phyloP scores from a whole-genome alignment of 2,329 filamentous ascomycete species.

The Cercospora sesami region DNA sequence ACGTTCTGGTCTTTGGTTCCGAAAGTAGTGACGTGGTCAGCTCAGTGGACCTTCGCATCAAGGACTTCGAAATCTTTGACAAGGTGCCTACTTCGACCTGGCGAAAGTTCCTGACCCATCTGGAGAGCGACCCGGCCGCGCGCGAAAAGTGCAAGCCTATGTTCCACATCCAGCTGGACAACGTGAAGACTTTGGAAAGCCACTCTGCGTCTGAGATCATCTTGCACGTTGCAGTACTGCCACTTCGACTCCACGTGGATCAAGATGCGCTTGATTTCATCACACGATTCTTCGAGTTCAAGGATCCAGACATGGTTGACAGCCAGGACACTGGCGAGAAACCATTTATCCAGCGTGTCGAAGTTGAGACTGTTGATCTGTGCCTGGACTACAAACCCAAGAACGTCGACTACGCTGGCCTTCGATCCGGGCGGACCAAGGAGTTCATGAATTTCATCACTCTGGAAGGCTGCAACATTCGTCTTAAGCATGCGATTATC shows the following conservation, averaged over 20 bases:
- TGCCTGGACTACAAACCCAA: conserved; percentile 98
- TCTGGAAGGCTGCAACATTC: conserved; percentile 83
- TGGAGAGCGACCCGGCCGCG: conserved; percentile 74
- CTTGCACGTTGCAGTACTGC: conserved; percentile 66
- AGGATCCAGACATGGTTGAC: conserved; percentile 65
- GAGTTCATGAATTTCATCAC: conserved; percentile 99
- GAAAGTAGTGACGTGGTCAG: conserved; percentile 78
- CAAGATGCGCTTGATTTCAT: conserved; percentile 98
- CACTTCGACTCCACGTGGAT: conserved; percentile 88
- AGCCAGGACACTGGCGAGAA: conserved; percentile 56
- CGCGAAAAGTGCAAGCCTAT: conserved; percentile 84
- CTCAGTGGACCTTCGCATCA: conserved; percentile 79
- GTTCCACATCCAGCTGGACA: conserved; percentile 85
- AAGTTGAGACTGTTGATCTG: conserved; percentile 79
- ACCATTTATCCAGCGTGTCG: conserved; percentile 80
- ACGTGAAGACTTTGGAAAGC: conserved; percentile 79
- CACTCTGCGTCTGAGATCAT: conserved; percentile 88
- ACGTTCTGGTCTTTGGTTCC: conserved; percentile 77
- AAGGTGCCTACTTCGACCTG: conserved; percentile 93
- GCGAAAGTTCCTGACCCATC: conserved; percentile 96
- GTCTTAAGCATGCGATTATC: conserved; percentile 83
- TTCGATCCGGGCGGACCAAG: conserved; percentile 89
- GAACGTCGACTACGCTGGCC: conserved; percentile 89
- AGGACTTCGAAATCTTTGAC: conserved; percentile 86
- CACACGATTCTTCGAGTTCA: conserved; percentile 96